phyloP scores from a whole-genome alignment of 2,329 filamentous ascomycete species.

The Pseudocercospora vitis region DNA sequence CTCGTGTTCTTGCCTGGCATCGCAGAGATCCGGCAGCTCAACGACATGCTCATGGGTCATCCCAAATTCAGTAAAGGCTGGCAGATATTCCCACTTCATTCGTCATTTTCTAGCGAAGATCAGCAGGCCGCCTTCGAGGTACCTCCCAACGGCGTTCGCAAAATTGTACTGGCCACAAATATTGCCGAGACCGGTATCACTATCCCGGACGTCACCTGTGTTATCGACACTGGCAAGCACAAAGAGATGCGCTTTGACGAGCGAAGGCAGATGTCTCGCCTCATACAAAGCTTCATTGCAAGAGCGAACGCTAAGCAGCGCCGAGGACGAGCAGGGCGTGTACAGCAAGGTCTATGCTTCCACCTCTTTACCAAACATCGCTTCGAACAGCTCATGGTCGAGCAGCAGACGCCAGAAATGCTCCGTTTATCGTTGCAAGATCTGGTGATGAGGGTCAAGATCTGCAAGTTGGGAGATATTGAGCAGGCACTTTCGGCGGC shows the following conservation, averaged over 20 bases:
- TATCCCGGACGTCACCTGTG: slow-evolving; percentile 95
- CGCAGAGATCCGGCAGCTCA: slow-evolving; percentile 67
- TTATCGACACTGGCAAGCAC: slow-evolving; percentile 95
- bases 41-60: slow-evolving; percentile 79
- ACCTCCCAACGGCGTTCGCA: slow-evolving; percentile 77
- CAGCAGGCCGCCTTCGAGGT: slow-evolving; percentile 90
- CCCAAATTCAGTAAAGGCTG: slow-evolving; percentile 73
- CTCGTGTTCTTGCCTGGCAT: slow-evolving; percentile 95
- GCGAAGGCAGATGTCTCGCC: slow-evolving; percentile 79
- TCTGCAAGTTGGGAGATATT: slow-evolving; percentile 91
- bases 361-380: slow-evolving; percentile 90
- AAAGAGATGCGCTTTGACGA: slow-evolving; percentile 98
- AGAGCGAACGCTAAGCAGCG: slow-evolving; percentile 94
- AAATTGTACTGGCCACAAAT: slow-evolving; percentile 95
- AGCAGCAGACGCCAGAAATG: slow-evolving; percentile 96
- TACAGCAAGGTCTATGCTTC: slow-evolving; percentile 92
- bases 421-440: slow-evolving; percentile 91
- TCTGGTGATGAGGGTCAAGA: slow-evolving; percentile 92
- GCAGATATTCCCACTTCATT: slow-evolving; percentile 88
- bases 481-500: slow-evolving; percentile 86
- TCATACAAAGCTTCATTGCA: slow-evolving; percentile 94
- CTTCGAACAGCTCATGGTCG: slow-evolving; percentile 79
- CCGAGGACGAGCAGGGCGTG: slow-evolving; percentile 88
- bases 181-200: slow-evolving; percentile 99
- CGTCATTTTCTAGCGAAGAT: slow-evolving; percentile 91